A percentile compares a stretch with the other conserved stretches of the same genome.
Evolutionary conservation across 495 filamentous ascomycete species (phyloP).

Genomic region (Xanthoparmelia taractica): DNA sequence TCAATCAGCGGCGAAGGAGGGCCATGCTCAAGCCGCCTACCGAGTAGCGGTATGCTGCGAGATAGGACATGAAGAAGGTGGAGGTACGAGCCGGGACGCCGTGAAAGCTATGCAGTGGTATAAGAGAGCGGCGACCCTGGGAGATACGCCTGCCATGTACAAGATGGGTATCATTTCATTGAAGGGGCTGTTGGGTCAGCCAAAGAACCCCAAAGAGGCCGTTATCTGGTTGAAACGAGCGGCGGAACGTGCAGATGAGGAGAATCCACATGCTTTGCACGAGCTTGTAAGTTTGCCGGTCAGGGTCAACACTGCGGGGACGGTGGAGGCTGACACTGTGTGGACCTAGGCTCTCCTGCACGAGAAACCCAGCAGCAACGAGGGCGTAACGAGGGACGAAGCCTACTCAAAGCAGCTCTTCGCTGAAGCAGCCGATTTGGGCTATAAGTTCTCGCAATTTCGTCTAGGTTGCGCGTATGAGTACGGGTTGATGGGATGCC

Average conservation of each 20-base stretch:
- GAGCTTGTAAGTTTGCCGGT: constrained; percentile 48
- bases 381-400: constrained; percentile 71
- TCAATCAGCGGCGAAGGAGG: constrained; percentile 83
- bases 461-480: constrained; percentile 81
- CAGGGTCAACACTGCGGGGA: not conserved
- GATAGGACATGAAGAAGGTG: constrained; percentile 87
- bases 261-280: constrained; percentile 93
- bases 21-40: constrained; percentile 81
- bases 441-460: constrained; percentile 94
- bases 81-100: constrained; percentile 83
- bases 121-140: constrained; percentile 79
- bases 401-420: constrained; percentile 70
- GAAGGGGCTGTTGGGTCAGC: constrained; percentile 88
- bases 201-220: constrained; percentile 74
- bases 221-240: constrained; percentile 88
- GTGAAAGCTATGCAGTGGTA: constrained; percentile 97
- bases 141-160: constrained; percentile 92
- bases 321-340: constrained; percentile 4
- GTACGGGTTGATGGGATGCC: constrained; percentile 75
- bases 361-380: constrained; percentile 58
- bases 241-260: constrained; percentile 75
- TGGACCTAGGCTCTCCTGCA: constrained; percentile 59
- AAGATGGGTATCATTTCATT: constrained; percentile 94
- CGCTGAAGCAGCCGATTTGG: constrained; percentile 77
- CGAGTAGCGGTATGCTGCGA: constrained; percentile 96